Base-by-base conservation (phyloP, 176 grass and related monocot genomes). In the Ensete glaucum region DNA sequence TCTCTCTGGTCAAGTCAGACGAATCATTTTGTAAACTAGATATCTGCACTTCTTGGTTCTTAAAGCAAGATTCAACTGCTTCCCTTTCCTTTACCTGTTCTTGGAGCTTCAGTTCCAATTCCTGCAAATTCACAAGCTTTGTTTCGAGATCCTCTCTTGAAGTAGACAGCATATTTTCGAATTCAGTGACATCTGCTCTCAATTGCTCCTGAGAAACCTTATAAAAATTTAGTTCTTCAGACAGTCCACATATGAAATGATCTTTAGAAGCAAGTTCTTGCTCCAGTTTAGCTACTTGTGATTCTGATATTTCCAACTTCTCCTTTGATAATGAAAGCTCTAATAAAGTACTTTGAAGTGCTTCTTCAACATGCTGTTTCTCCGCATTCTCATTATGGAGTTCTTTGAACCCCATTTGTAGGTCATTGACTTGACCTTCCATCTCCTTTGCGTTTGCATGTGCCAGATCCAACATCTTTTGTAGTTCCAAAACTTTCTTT, bases 181-280 rank as follows among this genome's bases (percentile, higher is more conserved):
- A 80, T 83, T 85, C 71, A 50, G 84, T 34, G 48, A 81, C 82
- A 27, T 81, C 83, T 66, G 90, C 89, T 76, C 84, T 87, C 68
- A 92, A 69, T 51, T 73, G 83, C n/a, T 88, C 76, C 82, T 93
- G 85, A 85, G 88, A 92, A 16, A 83, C 81, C 80, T 69, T 85
- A 74, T 77, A 79, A 67, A 81, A 74, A 81, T 79, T 85, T 54
- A 87, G 73, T 79, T 97, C 90, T 87, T 97, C 82, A 54, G 77
- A 81, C 64, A 97, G 77, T 78, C 84, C 85, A 80, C 72, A 78
- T 65, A 92, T 79, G 74, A 58, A 78, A 54, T 66, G 80, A 60
- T 96, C 87, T 76, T 86, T 86, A 57, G 82, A 89, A 55, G 72
- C 69, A 78, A 96, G 72, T 74, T 96, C 92, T 83, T 86, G 76